Base-by-base conservation (phyloP, 441 rosid genomes). In the Populus tomentosa region DNA sequence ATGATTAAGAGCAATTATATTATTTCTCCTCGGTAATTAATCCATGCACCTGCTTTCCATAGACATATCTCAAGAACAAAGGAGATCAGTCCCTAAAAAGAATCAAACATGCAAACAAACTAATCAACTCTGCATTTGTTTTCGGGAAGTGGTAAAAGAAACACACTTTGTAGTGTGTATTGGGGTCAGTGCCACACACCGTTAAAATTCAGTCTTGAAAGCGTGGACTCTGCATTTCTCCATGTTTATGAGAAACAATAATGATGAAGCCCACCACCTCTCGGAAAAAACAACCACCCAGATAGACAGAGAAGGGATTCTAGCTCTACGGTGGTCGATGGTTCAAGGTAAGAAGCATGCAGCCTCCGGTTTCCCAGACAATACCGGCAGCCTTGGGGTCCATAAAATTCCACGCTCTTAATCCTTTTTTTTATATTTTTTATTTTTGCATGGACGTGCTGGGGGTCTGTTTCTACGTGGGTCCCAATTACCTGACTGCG, bases 401-500 rank as follows among this genome's bases (percentile, higher is more conserved):
- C 79, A 78, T 79, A 9, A 71, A 79, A 84, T 76, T 78, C 79
- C 65, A 78, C 75, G 77, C 78, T 66, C 36, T 75, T 26, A 8
- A 62, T 65, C 18, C 4, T 23, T 32, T 13, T 30, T 23, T 63
- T 38, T 10, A n/a, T 13, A 23, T 26, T 42, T 18, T 59, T 56
- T 30, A 7, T 62, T 65, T 46, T 82, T 84, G 90, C 89, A 88
- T 88, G 90, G 89, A 88, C 82, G 84, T 84, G 87, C 75, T 28
- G 85, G 35, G 77, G 68, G 79, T 67, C 72, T 32, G 66, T n/a
- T 28, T 76, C 28, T 53, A 0, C 14, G 78, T 67, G 88, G 88
- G 81, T 6, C 84, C 88, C 89, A 7, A 10, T 26, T 71, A 46
- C 80, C 91, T 84, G 88, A 84, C 91, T 84, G 83, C 89, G 89